Base-by-base conservation (phyloP, 768 basidiomycete species). In the Rhodotorula paludigena region DNA sequence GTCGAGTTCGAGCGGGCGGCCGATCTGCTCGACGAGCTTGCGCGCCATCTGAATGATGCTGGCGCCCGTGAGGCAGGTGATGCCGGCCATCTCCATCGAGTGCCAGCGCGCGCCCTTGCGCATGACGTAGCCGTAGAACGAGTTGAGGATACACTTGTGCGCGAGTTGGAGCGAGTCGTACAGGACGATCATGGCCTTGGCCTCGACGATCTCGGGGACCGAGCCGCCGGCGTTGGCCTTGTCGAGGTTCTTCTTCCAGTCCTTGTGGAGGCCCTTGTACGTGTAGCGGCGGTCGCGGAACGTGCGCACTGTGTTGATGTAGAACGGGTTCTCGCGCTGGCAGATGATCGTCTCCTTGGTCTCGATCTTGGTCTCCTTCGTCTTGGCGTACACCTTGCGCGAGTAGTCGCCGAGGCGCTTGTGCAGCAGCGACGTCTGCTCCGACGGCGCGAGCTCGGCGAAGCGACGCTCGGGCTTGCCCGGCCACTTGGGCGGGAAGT, bases 81-180 rank as follows among this genome's bases (percentile, higher is more conserved):
- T 97, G 12, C 96, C 96, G 1, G 96, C 96, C 96, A 99, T 99
- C 81, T 99, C 96, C 96, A 99, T 97, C 36, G 94, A 98, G 78
- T 97, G 93, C 96, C 96, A 99, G 38, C 96, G 83, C 25, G 96
- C 96, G 59, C 96, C 96, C 77, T 99, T 98, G 47, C 96, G 86
- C 96, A 98, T 98, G 77, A 99, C 94, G 74, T 99, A 99, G 42
- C 96, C 96, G 77, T 99, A 99, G 83, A 99, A 99, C 6, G 96
- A 98, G 82, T 99, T 99, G 72, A 99, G 85, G 77, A 99, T 99
- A 77, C 93, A 97, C 81, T 99, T 99, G 84, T 99, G 96, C 7
- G 96, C 96, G 35, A 99, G 87, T 78, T 99, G 96, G 41, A 99
- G 84, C 8, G 96, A 98, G 78, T 98, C 96, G 80, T 98, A 99